phyloP scores from a whole-genome alignment of 352 stramenopile species.

The Thraustotheca clavata region DNA sequence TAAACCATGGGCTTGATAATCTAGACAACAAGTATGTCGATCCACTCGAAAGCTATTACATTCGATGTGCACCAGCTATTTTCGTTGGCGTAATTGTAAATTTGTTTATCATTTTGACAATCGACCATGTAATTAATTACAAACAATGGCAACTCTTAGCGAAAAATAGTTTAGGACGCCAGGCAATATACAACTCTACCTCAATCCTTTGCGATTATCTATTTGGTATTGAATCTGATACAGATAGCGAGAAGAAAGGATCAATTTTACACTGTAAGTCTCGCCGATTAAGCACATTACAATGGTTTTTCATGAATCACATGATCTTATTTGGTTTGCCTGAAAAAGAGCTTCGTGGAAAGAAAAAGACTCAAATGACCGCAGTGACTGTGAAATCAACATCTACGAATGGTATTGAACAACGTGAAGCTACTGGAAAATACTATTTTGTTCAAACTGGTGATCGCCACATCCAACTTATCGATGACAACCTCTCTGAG shows the following conservation, averaged over 20 bases:
- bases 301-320: constrained; percentile 22
- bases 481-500: too few relatives aligned
- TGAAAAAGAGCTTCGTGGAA: constrained; percentile 11
- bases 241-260: neutral
- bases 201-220: constrained; percentile 16
- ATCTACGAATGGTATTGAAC: too few relatives aligned
- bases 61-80: neutral
- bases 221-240: neutral
- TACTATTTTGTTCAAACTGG: too few relatives aligned
- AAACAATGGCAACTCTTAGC: neutral
- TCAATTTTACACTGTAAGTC: neutral
- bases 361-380: constrained; percentile 2
- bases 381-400: neutral
- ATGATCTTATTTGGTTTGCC: constrained; percentile 17
- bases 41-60: constrained; percentile 10
- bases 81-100: neutral
- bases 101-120: neutral
- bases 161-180: neutral
- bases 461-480: too few relatives aligned
- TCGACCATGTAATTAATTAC: constrained; percentile 15
- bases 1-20: neutral
- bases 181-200: constrained; percentile 13
- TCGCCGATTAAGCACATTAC: constrained; percentile 7
- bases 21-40: neutral
- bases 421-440: too few relatives aligned